These are phyloP conservation scores for Malus hybrid DNA, from an alignment of 331 rosid species.

Conservation along the genomic window DNA sequence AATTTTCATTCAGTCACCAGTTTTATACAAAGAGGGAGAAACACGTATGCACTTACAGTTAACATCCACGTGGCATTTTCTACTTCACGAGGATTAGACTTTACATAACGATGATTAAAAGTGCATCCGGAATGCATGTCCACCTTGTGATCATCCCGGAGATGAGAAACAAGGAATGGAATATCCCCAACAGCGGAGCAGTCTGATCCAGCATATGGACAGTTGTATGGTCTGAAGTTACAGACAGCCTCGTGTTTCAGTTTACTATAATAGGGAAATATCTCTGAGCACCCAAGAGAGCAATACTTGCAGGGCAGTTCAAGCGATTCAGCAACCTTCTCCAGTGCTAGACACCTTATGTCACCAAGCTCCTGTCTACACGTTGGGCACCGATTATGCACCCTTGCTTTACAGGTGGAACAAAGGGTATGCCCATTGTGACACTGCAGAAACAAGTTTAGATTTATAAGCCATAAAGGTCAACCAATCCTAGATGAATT, in stretches of 20 bases:
- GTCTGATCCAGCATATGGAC: constrained; percentile 76
- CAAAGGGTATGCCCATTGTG: constrained; percentile 77
- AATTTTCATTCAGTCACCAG: background rate
- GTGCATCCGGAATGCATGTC: constrained; percentile 79
- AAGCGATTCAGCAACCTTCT: constrained; percentile 73
- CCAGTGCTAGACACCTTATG: constrained; percentile 68
- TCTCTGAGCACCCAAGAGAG: constrained; percentile 65
- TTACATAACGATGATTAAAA: constrained; percentile 75
- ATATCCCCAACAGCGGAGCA: constrained; percentile 63
- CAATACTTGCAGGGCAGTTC: constrained; percentile 63
- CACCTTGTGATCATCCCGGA: constrained; percentile 68
- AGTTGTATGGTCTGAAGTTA: constrained; percentile 63
- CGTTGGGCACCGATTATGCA: constrained; percentile 76
- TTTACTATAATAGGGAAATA: constrained; percentile 68
- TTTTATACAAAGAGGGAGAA: background rate
- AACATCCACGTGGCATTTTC: constrained; percentile 88
- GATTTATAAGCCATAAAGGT: background rate
- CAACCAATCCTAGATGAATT: background rate
- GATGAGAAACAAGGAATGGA: constrained; percentile 56
- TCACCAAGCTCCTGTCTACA: constrained; percentile 76
- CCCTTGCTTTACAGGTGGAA: constrained; percentile 65
- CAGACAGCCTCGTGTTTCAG: constrained; percentile 66
- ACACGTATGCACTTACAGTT: constrained; percentile 42
- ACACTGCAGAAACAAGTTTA: constrained; percentile 39
- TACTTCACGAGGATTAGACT: constrained; percentile 71